Conservation (phyloP, 129 eudicot genomes). For the Centrapalus pauciflorus region DNA sequence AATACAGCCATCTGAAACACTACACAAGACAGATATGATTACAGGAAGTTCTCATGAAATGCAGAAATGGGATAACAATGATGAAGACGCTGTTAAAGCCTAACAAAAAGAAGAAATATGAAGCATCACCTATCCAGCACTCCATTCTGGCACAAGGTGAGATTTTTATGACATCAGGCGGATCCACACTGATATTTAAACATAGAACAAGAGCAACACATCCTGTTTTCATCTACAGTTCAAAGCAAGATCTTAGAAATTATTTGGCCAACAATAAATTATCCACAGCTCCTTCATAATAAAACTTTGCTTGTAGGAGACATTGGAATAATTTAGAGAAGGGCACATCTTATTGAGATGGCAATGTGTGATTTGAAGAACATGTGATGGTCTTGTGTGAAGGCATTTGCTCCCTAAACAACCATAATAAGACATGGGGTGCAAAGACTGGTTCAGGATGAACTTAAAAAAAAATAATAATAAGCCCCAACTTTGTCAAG, state of each 20-base stretch:
- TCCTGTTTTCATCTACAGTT: slow-evolving; percentile 96
- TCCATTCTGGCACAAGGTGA: slow-evolving; percentile 99
- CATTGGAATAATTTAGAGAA: too few relatives aligned
- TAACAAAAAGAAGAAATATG: slow-evolving; percentile 5
- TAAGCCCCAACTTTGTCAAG: too few relatives aligned
- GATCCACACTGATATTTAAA: slow-evolving; percentile 83
- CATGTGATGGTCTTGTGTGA: too few relatives aligned
- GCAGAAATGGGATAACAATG: not conserved
- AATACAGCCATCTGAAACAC: not conserved
- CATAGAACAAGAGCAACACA: slow-evolving; percentile 96
- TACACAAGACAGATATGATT: not conserved
- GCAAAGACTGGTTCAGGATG: too few relatives aligned
- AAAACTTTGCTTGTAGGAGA: too few relatives aligned
- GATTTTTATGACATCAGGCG: slow-evolving; percentile 99
- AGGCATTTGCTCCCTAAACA: too few relatives aligned
- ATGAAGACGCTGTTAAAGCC: not conserved
- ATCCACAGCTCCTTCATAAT: not conserved
- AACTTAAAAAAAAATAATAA: too few relatives aligned
- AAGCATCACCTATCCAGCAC: slow-evolving; percentile 86
- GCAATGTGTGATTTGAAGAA: too few relatives aligned
- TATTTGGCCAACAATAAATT: not conserved
- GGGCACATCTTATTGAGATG: too few relatives aligned
- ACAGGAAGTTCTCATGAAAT: not conserved
- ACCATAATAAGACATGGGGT: too few relatives aligned
- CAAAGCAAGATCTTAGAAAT: not conserved